Evolutionary conservation across 2,329 filamentous ascomycete genomes (phyloP).

Genomic region (Calonectria montana): DNA sequence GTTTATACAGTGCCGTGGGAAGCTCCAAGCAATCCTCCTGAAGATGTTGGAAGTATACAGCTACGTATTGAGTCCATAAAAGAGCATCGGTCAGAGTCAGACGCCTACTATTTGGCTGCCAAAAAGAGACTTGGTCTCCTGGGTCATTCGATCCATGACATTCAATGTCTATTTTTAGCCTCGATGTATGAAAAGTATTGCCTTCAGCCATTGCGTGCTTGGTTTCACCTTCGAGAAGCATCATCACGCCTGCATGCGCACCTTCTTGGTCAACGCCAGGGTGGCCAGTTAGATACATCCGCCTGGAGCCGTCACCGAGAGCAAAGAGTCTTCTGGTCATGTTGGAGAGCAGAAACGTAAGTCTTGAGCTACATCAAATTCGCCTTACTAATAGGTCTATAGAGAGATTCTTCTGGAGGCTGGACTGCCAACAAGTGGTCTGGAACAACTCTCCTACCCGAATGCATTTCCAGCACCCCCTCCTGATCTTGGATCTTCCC

Average conservation of each 20-base stretch:
- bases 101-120: conserved; percentile 17
- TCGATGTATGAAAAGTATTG: conserved; percentile 26
- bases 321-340: conserved; percentile 25
- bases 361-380: neutral
- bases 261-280: conserved; percentile 18
- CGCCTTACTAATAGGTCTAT: neutral
- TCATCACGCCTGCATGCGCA: conserved; percentile 15
- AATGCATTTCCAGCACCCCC: conserved; percentile 18
- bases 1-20: conserved; percentile 20
- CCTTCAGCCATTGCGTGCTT: conserved; percentile 20
- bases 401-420: conserved; percentile 23
- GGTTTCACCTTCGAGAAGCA: conserved; percentile 25
- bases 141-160: conserved; percentile 18
- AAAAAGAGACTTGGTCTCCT: conserved; percentile 26
- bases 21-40: neutral
- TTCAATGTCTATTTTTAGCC: conserved; percentile 23
- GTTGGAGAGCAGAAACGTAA: conserved; percentile 27
- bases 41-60: neutral
- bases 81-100: conserved; percentile 7
- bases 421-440: conserved; percentile 12
- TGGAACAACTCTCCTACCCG: conserved; percentile 21
- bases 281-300: neutral
- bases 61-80: neutral
- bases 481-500: conserved; percentile 1
- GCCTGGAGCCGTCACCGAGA: conserved; percentile 14